phyloP scores from a whole-genome alignment of 164 flowering plant genomes.

The Tetracentron sinense region DNA sequence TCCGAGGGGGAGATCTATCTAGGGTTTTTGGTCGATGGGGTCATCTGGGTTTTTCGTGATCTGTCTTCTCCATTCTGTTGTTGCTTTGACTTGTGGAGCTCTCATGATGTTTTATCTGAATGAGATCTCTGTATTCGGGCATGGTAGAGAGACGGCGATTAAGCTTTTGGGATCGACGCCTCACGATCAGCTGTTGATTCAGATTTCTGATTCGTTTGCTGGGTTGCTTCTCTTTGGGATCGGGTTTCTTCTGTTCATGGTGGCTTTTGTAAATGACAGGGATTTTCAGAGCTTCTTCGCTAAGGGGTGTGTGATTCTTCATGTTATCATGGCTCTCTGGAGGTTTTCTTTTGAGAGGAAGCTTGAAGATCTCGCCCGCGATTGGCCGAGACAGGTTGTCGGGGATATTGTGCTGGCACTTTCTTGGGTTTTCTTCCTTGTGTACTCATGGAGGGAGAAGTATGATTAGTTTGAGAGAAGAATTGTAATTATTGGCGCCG shows the following conservation, averaged over 20 bases:
- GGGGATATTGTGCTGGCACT: conserved; percentile 62
- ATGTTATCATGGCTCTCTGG: conserved; percentile 63
- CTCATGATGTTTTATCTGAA: conserved; percentile 70
- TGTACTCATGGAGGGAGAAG: conserved; percentile 83
- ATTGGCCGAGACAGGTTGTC: conserved; percentile 56
- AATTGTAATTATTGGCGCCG: neutral
- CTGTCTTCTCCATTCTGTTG: conserved; percentile 57
- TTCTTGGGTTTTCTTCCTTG: conserved; percentile 78
- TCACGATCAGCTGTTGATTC: conserved; percentile 67
- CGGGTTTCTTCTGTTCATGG: conserved; percentile 68
- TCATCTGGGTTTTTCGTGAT: conserved; percentile 51
- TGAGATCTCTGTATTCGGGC: conserved; percentile 50
- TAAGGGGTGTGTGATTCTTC: conserved; percentile 62
- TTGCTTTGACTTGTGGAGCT: conserved; percentile 59
- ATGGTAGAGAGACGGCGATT: conserved; percentile 55
- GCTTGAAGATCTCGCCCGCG: conserved; percentile 58
- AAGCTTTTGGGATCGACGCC: conserved; percentile 76
- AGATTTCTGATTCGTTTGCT: conserved; percentile 62
- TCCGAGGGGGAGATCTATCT: neutral
- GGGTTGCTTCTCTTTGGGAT: conserved; percentile 68
- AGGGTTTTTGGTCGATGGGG: conserved; percentile 27
- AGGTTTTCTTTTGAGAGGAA: conserved; percentile 64
- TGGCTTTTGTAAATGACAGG: conserved; percentile 60
- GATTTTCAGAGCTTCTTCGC: conserved; percentile 73
- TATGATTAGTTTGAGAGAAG: conserved; percentile 42